Base-by-base conservation (phyloP, 257 asterid genomes). In the Sherardia arvensis region DNA sequence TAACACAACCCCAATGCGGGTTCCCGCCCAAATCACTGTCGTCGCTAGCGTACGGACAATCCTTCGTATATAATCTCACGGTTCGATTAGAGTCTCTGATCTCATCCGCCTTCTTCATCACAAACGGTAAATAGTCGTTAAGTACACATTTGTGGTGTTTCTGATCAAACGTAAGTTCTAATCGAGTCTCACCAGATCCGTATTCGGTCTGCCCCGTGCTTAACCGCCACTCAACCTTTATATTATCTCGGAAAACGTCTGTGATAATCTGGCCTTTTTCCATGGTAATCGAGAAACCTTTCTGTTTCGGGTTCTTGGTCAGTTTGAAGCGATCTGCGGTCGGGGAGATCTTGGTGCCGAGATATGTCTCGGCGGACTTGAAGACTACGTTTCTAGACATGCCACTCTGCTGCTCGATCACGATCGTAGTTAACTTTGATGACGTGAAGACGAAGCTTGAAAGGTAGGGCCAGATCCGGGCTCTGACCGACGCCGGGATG, bases 281-380 rank as follows among this genome's bases (percentile, higher is more conserved):
- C 78, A 89, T 81, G 61, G 74, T 69, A 6, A 84, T 64, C 20
- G 21, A 72, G 45, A 89, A 81, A 23, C 6, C 71, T 65, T 74
- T 81, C 70, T 87, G 91, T 62, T 83, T 85, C 1, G 81, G 59
- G 6, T 60, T 68, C 21, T 87, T 90, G 80, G 69, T 65, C 6
- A 72, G 90, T 53, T 74, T 81, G 36, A 90, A 63, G 4, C 86
- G 48, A 1, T 78, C 86, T 0, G 88, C 45, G 49, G 67, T 57
- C 4, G 91, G 88, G 62, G 80, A 73, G 71, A 83, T 80, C n/a
- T 61, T 77, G 1, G 92, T 77, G 9, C 86, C 74, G 40, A 88
- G 90, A 73, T 86, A 86, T 6, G 78, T 63, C 49, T 88, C 95
- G 0, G 93, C 88, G 3, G 90, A 90, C 53, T 86, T 90, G 68